Percentiles rank a stretch among this genome's conserved stretches.
Evolutionary conservation across 768 basidiomycete genomes (phyloP).

Genomic region (Pholiota molesta): DNA sequence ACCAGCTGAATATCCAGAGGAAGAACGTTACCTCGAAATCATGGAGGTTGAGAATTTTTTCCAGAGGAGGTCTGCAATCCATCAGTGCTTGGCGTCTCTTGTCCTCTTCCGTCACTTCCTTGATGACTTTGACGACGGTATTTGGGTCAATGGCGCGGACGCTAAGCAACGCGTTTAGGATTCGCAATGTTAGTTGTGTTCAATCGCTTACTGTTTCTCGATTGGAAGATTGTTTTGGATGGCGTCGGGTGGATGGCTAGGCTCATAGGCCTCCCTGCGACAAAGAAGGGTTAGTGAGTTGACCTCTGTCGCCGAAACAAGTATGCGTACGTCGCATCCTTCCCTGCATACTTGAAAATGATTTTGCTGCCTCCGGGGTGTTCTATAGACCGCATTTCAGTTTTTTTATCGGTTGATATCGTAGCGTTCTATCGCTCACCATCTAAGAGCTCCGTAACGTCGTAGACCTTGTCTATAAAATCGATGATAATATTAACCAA

Average conservation of each 20-base stretch:
- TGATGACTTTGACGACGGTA: constrained; percentile 65
- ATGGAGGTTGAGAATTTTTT: constrained; percentile 86
- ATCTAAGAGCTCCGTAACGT: constrained; percentile 78
- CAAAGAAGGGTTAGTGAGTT: constrained; percentile 1
- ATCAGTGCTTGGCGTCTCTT: constrained; percentile 66
- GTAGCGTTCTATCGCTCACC: constrained; percentile 38
- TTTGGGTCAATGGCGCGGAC: constrained; percentile 73
- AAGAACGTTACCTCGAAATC: constrained; percentile 99
- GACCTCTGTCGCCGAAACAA: background rate
- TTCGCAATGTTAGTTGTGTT: background rate
- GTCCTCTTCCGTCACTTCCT: constrained; percentile 70
- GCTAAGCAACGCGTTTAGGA: constrained; percentile 30
- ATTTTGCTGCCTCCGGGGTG: constrained; percentile 87
- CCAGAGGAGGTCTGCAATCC: constrained; percentile 67
- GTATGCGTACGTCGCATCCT: constrained; percentile 77
- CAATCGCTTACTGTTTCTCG: constrained; percentile 77
- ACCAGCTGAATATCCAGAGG: too few relatives aligned
- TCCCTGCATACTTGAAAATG: constrained; percentile 69
- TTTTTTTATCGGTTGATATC: background rate
- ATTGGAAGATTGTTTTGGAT: constrained; percentile 75
- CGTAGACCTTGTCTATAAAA: constrained; percentile 66
- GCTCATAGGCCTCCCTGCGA: constrained; percentile 75
- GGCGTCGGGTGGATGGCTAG: constrained; percentile 86
- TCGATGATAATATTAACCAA: background rate
- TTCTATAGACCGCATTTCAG: constrained; percentile 39